Evolutionary conservation across 179 eudicot species (phyloP), one percentile per base, ranked within the genome.

Genomic region (Beta lomatogona): DNA sequence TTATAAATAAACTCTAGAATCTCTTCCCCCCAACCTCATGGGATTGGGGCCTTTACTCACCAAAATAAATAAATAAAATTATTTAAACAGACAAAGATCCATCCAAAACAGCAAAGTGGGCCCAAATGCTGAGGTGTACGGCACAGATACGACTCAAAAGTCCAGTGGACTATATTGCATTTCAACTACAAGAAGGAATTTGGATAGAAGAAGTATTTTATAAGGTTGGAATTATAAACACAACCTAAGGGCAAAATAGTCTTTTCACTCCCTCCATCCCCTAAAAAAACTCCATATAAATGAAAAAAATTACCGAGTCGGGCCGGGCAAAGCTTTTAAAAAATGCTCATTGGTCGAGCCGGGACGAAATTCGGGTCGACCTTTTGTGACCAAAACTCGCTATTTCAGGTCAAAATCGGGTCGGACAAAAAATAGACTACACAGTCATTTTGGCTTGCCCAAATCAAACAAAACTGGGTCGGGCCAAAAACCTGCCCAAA

Each of bases 141-240:
- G 85, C 50, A 3, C 36, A 48, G 78, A 78, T 82, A 65, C 61
- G 11, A 60, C 72, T 21, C 46, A 82, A 19, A 4, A 19, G 85
- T 82, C 85, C 53, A 82, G 85, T 71, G 81, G 85, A 82, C 78
- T 71, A 77, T 3, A 77, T 77, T 71, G 53, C 71, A 81, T 64
- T 52, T 63, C 64, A 14, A 25, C 60, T 15, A 69, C 21, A 3
- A 72, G 52, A 50, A 52, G 9, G 8, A 72, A 72, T 52, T 15
- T 73, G 63, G 77, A 73, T 73, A 15, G 18, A 36, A 36, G 61
- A 18, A 15, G 18, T 58, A 58, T 25, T 58, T 73, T 54, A 25
- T 7, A 31, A 25, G 13, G 21, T 55, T 9, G 14, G 0, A 73
- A 36, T 53, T 21, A 52, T 73, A 25, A 25, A 25, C 28, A 25